Base-by-base conservation (phyloP, 1,284 basidiomycete genomes). In the Boletus subluridellus region DNA sequence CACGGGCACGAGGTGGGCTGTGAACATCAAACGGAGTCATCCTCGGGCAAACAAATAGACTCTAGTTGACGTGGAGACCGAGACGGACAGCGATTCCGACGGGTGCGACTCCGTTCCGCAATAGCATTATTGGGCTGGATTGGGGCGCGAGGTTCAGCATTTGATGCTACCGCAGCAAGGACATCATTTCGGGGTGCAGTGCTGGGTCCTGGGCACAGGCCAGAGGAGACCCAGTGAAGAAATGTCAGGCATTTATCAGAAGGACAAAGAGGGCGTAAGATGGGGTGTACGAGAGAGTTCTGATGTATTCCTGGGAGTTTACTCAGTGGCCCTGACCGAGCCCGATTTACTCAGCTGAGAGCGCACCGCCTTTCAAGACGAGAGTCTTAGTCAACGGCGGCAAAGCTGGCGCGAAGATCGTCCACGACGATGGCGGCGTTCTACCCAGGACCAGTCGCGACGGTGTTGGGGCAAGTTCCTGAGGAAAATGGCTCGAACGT, bases 401-500 rank as follows among this genome's bases (percentile, higher is more conserved):
- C 42, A 21, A 49, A 42, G 45, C 41, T 26, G 52, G 50, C 49
- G 55, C 41, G 54, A 58, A 37, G 57, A 56, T 49, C 63, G 63
- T 34, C 54, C 47, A 61, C 62, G 68, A 66, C 66, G 66, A 77
- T 76, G 77, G 68, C 72, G 53, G 62, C 69, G 42, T 63, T 71
- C 55, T 77, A 74, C 65, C 70, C 76, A 11, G 65, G 70, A 21
- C 69, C 72, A 51, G 59, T 74, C 54, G 69, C 69, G 58, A 66
- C 65, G 52, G 55, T 52, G 55, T 32, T 70, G 45, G 64, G 72
- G 1, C 65, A 55, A 42, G 72, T 70, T 14, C 68, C 60, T 4
- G 72, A 70, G 21, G 69, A 73, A 52, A 59, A 45, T 45, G 66
- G 73, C 42, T 76, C 79, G 59, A 68, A 77, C 54, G 71, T 75